Evolutionary conservation across 495 filamentous ascomycete species (phyloP), one percentile per base, ranked within the genome.

Genomic region (Staphylotrichum longicolle): DNA sequence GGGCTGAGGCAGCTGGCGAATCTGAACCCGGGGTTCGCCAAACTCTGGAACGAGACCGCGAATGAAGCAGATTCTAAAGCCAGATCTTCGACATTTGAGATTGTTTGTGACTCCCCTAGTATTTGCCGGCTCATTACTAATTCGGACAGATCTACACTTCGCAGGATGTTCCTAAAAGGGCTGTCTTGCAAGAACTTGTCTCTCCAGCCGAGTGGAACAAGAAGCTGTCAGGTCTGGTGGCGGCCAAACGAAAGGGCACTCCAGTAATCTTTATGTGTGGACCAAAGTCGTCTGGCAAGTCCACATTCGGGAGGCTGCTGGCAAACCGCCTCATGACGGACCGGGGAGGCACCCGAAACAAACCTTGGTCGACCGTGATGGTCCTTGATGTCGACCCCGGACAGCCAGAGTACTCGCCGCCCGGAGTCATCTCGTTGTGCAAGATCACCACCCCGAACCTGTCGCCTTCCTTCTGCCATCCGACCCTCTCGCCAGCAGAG

Each of bases 281-380:
- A 2, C 88, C 91, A 1, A 93, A 95, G 61, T 86, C 83, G 1
- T 89, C 91, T 12, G 92, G 92, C 14, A 96, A 96, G 71, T 96
- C 91, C 3, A 93, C 90, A 0, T 92, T 96, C 65, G 84, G 85
- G 47, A 88, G 86, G 52, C 76, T 91, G n/a, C 77, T 96, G 20
- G 71, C 82, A 11, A 96, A 96, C 71, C 82, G 84, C 61, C 77
- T 93, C n/a, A 75, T 93, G 32, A 87, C 85, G 27, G 69, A 71
- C 48, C 62, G 65, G 11, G 54, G 46, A 7, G 57, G 64, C 33
- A 44, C 75, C 70, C 72, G 63, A 47, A 63, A 58, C 14, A 57
- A 54, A 47, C 41, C 65, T 30, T 63, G 68, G 75, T 41, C 58
- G 4, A 67, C 67, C 7, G 82, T 90, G 8, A 83, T 82, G 51